phyloP scores from a whole-genome alignment of 1,284 basidiomycete genomes.

The Tylopilus orsonianus region DNA sequence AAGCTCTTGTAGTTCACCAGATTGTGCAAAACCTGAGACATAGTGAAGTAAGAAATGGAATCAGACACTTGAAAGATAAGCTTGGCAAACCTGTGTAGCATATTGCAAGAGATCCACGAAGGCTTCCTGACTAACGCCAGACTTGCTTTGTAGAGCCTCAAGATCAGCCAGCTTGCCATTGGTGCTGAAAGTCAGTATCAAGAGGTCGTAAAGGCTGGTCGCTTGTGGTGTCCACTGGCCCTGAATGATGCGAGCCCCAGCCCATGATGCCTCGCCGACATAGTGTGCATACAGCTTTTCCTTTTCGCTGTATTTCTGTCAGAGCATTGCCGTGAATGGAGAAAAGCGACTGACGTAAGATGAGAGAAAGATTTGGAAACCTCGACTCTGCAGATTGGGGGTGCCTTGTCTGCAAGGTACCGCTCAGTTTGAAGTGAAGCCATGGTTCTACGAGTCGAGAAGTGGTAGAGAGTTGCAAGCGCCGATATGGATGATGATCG shows the following conservation, averaged over 20 bases:
- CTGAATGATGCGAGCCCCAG: slow-evolving; percentile 79
- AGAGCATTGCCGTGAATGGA: background rate
- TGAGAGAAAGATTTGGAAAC: slow-evolving; percentile 65
- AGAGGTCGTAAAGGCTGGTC: slow-evolving; percentile 62
- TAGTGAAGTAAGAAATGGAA: background rate
- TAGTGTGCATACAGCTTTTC: slow-evolving; percentile 80
- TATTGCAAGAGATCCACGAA: slow-evolving; percentile 75
- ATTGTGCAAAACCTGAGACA: slow-evolving; percentile 65
- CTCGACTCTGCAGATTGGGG: slow-evolving; percentile 69
- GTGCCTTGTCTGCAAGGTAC: slow-evolving; percentile 66
- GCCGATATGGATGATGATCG: slow-evolving; percentile 12
- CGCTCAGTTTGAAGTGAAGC: slow-evolving; percentile 48
- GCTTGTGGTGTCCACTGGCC: slow-evolving; percentile 73
- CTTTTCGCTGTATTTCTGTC: slow-evolving; percentile 44
- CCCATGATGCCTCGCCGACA: slow-evolving; percentile 71
- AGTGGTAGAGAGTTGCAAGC: background rate
- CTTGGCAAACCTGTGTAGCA: slow-evolving; percentile 56
- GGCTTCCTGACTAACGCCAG: slow-evolving; percentile 55
- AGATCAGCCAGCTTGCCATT: slow-evolving; percentile 60
- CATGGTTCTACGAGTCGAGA: slow-evolving; percentile 29
- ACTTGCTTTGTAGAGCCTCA: slow-evolving; percentile 47
- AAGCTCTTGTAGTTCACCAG: slow-evolving; percentile 78
- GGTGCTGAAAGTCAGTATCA: slow-evolving; percentile 67
- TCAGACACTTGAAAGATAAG: background rate
- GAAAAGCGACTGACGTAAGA: slow-evolving; percentile 48